phyloP scores from a whole-genome alignment of 2,329 filamentous ascomycete genomes.

The Nemania sp. region DNA sequence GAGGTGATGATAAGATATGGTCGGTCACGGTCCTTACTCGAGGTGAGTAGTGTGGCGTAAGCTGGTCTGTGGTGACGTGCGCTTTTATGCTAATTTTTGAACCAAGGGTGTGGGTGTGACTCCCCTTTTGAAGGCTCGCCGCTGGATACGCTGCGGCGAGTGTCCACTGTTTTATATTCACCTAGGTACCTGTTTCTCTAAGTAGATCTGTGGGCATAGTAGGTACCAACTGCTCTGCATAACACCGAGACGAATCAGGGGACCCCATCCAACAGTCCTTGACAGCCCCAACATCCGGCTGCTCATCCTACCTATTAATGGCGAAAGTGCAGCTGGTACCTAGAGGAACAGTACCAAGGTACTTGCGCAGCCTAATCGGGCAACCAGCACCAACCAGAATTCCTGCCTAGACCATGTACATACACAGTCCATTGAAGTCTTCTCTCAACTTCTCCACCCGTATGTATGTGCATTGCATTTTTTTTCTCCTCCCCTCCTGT shows the following conservation, averaged over 20 bases:
- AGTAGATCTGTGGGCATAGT: neutral
- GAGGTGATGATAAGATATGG: conserved; percentile 12
- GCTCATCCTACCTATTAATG: neutral
- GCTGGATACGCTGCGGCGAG: conserved; percentile 45
- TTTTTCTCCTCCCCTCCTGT: neutral
- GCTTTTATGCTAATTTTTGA: conserved; percentile 34
- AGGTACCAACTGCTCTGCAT: neutral
- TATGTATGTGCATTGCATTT: neutral
- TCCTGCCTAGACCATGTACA: neutral
- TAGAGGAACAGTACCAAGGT: neutral
- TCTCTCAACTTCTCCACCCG: conserved; percentile 13
- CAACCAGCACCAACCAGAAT: conserved; percentile 4
- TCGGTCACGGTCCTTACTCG: conserved; percentile 8
- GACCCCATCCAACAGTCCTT: conserved; percentile 24
- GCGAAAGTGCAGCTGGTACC: neutral
- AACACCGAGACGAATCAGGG: conserved; percentile 46
- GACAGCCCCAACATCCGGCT: neutral
- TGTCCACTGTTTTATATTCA: conserved; percentile 49
- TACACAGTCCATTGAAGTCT: neutral
- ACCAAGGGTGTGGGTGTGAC: conserved; percentile 26
- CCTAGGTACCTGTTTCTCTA: neutral
- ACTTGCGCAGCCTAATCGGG: conserved; percentile 12
- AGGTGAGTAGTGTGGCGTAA: conserved; percentile 38
- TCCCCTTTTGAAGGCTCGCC: conserved; percentile 39
- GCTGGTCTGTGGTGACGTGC: conserved; percentile 32